Evolutionary conservation across 2,329 filamentous ascomycete species (phyloP).

Genomic region (Rutstroemia sp.): DNA sequence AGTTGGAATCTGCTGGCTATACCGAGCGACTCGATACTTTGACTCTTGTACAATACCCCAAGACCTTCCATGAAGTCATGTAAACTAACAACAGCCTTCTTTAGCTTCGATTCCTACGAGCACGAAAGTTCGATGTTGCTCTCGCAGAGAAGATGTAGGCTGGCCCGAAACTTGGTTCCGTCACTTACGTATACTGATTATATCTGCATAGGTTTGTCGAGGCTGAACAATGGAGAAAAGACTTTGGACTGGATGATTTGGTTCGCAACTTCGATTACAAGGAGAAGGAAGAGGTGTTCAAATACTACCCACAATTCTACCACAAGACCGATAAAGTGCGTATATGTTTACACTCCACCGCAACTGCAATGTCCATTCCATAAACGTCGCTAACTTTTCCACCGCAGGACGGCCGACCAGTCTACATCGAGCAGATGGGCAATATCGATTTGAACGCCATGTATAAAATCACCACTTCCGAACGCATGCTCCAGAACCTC

Average conservation of each 20-base stretch:
- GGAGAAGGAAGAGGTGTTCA: conserved; percentile 75
- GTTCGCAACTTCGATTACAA: conserved; percentile 77
- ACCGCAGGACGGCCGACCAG: conserved; percentile 78
- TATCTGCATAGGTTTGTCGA: conserved; percentile 67
- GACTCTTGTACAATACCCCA: conserved; percentile 61
- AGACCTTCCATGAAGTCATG: neutral
- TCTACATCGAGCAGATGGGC: conserved; percentile 95
- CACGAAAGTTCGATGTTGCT: conserved; percentile 89
- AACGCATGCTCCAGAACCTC: conserved; percentile 94
- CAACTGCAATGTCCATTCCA: neutral
- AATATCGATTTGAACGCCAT: conserved; percentile 85
- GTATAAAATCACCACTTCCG: conserved; percentile 85
- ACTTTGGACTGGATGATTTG: conserved; percentile 76
- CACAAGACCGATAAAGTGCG: conserved; percentile 85
- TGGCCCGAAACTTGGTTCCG: neutral
- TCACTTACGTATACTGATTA: conserved; percentile 11
- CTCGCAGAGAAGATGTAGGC: conserved; percentile 80
- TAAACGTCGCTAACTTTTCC: neutral
- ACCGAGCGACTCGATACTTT: conserved; percentile 84
- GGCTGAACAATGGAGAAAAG: conserved; percentile 83
- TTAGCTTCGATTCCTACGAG: conserved; percentile 82
- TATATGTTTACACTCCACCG: neutral
- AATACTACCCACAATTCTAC: conserved; percentile 98
- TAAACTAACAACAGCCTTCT: neutral
- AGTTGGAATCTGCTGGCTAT: conserved; percentile 78